phyloP scores from a whole-genome alignment of 768 basidiomycete species.

The Naganishia onofrii region DNA sequence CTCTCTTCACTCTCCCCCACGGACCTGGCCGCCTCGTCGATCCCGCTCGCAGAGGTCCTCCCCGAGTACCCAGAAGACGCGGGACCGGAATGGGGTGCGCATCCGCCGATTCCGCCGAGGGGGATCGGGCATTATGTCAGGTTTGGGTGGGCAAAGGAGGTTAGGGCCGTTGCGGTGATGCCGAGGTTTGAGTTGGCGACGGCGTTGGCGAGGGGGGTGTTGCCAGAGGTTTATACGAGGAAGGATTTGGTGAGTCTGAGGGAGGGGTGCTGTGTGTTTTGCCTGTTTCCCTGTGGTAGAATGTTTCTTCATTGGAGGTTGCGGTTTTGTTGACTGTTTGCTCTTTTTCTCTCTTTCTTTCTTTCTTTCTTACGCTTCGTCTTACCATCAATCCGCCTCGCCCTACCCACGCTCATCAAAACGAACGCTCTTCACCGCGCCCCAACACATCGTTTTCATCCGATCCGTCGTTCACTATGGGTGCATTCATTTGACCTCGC shows the following conservation, averaged over 20 bases:
- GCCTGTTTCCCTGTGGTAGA: too few relatives aligned
- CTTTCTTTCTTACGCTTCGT: too few relatives aligned
- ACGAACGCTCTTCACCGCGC: too few relatives aligned
- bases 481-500: too few relatives aligned
- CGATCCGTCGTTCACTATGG: too few relatives aligned
- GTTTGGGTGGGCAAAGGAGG: slow-evolving; percentile 77
- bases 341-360: too few relatives aligned
- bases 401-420: too few relatives aligned
- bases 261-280: too few relatives aligned
- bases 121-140: slow-evolving; percentile 93
- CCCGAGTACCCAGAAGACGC: slow-evolving; percentile 94
- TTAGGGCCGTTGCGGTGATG: slow-evolving; percentile 90
- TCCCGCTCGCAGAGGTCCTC: slow-evolving; percentile 90
- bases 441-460: too few relatives aligned
- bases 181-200: slow-evolving; percentile 95
- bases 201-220: slow-evolving; percentile 82
- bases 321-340: too few relatives aligned
- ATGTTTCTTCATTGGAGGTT: too few relatives aligned
- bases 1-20: slow-evolving; percentile 79
- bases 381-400: too few relatives aligned
- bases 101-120: slow-evolving; percentile 79
- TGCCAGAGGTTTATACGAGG: slow-evolving; percentile 79
- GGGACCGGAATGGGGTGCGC: slow-evolving; percentile 81
- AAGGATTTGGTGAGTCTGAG: slow-evolving; percentile 78
- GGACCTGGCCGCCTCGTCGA: slow-evolving; percentile 77